Evolutionary conservation across 1,139 yeast genomes (phyloP).

Genomic region (Candida tropicalis): DNA sequence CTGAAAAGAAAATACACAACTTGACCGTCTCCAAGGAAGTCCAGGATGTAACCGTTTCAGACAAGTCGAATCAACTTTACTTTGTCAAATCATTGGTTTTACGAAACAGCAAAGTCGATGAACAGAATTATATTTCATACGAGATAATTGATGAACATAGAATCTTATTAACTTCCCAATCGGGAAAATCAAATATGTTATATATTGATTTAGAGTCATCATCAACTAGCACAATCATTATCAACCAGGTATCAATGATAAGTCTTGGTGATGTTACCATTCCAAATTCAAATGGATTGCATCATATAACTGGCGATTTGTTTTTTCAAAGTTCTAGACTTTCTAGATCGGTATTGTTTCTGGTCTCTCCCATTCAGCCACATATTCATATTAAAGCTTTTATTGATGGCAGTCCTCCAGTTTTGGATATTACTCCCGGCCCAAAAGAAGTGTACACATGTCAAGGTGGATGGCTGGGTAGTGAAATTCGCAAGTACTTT

Average conservation of each 20-base stretch:
- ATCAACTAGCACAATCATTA: conserved; percentile 6
- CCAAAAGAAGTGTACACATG: conserved; percentile 27
- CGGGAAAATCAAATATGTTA: conserved; percentile 34
- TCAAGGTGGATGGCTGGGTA: conserved; percentile 44
- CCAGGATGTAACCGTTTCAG: conserved; percentile 4
- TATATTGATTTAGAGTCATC: conserved; percentile 20
- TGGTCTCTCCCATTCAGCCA: conserved; percentile 30
- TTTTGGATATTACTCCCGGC: conserved; percentile 28
- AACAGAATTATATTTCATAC: conserved; percentile 12
- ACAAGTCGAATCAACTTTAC: conserved; percentile 5
- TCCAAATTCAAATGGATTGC: conserved; percentile 25
- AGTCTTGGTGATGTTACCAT: conserved; percentile 35
- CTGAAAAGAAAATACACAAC: conserved; percentile 19
- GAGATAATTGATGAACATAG: conserved; percentile 30
- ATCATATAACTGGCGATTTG: conserved; percentile 30
- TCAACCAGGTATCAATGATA: conserved; percentile 29
- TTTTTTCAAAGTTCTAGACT: conserved; percentile 37
- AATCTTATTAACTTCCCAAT: conserved; percentile 30
- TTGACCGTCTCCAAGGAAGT: conserved; percentile 18
- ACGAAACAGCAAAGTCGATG: not conserved
- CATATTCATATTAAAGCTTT: conserved; percentile 15
- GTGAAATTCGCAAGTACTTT: conserved; percentile 30
- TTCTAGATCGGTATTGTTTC: conserved; percentile 39
- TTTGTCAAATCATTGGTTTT: conserved; percentile 7
- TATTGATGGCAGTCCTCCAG: conserved; percentile 38